A percentile compares a stretch with the other conserved stretches of the same genome.
phyloP scores from a whole-genome alignment of 345 rosid species.

The Populus simonii region DNA sequence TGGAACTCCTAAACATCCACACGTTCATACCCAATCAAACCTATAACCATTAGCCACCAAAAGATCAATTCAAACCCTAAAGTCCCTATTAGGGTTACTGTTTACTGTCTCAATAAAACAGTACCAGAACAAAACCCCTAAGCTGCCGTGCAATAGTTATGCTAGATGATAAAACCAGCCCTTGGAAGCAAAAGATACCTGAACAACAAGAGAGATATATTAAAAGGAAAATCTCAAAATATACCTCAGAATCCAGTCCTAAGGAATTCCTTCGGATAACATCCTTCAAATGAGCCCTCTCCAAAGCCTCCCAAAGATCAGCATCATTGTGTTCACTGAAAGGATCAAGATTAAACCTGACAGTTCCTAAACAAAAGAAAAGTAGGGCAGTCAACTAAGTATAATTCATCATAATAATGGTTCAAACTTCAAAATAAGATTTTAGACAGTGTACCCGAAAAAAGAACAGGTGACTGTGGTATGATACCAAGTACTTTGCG shows the following conservation, averaged over 20 bases:
- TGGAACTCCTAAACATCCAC: too few relatives aligned
- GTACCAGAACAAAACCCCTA: too few relatives aligned
- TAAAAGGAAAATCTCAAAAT: constrained; percentile 6
- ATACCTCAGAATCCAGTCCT: constrained; percentile 93
- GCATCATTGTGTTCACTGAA: constrained; percentile 96
- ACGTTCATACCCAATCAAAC: too few relatives aligned
- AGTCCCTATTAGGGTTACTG: too few relatives aligned
- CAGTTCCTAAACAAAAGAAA: constrained; percentile 52
- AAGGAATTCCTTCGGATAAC: constrained; percentile 73
- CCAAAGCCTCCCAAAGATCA: constrained; percentile 96
- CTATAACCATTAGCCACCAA: too few relatives aligned
- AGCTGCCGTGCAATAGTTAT: too few relatives aligned
- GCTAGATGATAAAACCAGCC: background rate
- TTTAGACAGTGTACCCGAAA: constrained; percentile 62
- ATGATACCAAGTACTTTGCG: constrained; percentile 96
- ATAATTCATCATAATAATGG: background rate
- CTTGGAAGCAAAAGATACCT: background rate
- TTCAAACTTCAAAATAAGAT: background rate
- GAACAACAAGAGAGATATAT: background rate
- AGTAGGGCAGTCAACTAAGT: constrained; percentile 2
- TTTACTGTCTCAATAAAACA: too few relatives aligned
- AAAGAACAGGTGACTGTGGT: constrained; percentile 97
- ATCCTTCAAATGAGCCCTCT: constrained; percentile 95
- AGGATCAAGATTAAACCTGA: constrained; percentile 97
- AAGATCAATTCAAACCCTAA: too few relatives aligned